Percentiles rank a stretch among this genome's conserved stretches.
Conservation (phyloP, 1,139 yeast genomes). For the Yamadazyma blattariae region DNA sequence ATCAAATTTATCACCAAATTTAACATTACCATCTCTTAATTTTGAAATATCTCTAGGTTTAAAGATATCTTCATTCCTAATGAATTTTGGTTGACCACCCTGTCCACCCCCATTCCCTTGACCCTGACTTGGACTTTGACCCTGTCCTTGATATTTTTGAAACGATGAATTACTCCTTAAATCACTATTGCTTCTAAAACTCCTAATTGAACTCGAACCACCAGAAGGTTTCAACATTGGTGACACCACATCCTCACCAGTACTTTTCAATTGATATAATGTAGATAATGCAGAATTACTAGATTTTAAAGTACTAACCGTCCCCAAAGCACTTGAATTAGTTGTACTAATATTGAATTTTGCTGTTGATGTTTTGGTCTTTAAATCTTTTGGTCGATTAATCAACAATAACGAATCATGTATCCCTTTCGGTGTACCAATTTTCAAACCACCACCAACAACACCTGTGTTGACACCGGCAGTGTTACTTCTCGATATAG, state of each 20-base stretch:
- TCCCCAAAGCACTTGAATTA: constrained; percentile 36
- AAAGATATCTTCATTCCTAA: constrained; percentile 13
- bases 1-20: no score
- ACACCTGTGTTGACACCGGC: no score
- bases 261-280: constrained; percentile 34
- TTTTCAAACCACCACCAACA: constrained; percentile 2
- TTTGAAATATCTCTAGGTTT: constrained; percentile 11
- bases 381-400: constrained; percentile 7
- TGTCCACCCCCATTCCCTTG: no score
- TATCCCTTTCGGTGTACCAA: constrained; percentile 10
- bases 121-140: constrained; percentile 1
- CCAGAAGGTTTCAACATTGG: constrained; percentile 8
- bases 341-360: constrained; percentile 22
- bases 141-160: neutral
- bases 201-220: constrained; percentile 12
- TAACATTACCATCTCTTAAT: neutral
- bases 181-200: constrained; percentile 6
- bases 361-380: constrained; percentile 15
- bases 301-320: constrained; percentile 29
- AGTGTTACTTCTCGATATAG: no score
- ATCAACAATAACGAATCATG: constrained; percentile 13
- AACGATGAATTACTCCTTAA: constrained; percentile 1
- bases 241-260: constrained; percentile 22
- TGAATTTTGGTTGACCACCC: constrained; percentile 11
- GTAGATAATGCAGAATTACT: constrained; percentile 39